phyloP scores from a whole-genome alignment of 345 rosid species.

The Laguncularia racemosa region DNA sequence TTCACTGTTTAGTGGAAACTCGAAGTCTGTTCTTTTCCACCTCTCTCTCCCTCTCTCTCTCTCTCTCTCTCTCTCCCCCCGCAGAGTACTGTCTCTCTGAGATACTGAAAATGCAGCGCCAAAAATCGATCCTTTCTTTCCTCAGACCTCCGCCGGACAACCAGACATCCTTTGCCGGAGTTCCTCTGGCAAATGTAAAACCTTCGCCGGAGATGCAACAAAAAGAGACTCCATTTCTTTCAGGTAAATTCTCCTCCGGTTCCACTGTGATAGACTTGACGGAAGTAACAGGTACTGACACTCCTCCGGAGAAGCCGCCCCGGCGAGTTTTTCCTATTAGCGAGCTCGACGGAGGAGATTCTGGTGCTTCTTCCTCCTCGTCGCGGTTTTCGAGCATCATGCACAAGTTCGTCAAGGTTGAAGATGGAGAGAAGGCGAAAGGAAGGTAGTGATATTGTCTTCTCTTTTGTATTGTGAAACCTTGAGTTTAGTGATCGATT shows the following conservation, averaged over 20 bases:
- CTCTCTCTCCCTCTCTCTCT: not conserved
- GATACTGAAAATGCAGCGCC: constrained; percentile 60
- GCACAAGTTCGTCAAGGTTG: constrained; percentile 81
- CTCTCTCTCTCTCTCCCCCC: not conserved
- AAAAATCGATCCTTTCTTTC: constrained; percentile 68
- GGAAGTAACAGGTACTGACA: constrained; percentile 65
- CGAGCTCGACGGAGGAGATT: constrained; percentile 20
- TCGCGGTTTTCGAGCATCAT: constrained; percentile 71
- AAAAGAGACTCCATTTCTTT: constrained; percentile 5
- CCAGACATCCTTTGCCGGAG: constrained; percentile 20
- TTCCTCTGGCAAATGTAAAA: constrained; percentile 16
- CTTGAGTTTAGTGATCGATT: constrained; percentile 1
- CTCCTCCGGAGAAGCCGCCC: constrained; percentile 91
- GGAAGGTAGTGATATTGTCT: constrained; percentile 30
- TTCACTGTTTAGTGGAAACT: not conserved
- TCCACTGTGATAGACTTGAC: constrained; percentile 5
- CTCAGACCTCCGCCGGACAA: constrained; percentile 47
- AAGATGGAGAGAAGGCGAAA: constrained; percentile 24
- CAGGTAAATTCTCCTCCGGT: constrained; percentile 13
- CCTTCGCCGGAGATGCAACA: constrained; percentile 19
- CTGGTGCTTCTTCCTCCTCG: constrained; percentile 3
- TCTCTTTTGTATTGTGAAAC: not conserved
- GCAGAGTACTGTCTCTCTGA: not conserved
- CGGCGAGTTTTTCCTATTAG: constrained; percentile 50
- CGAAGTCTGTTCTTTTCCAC: not conserved